phyloP scores from a whole-genome alignment of 768 basidiomycete genomes.

The Kwoniella heveanensis region DNA sequence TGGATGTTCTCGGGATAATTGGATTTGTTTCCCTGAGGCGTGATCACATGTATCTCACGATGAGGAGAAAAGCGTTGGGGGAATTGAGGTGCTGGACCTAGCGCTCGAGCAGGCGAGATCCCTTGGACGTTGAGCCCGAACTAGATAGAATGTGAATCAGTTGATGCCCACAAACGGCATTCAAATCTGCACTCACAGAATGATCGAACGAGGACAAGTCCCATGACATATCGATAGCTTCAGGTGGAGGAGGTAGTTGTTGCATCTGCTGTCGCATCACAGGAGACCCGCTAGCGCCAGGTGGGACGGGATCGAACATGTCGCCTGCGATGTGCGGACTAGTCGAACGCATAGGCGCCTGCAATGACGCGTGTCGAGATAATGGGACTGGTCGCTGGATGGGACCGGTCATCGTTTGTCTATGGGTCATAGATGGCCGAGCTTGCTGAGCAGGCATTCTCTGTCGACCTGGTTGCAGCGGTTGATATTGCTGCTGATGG shows the following conservation, averaged over 20 bases:
- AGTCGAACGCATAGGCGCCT: slow-evolving; percentile 25
- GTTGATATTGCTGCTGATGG: slow-evolving; percentile 20
- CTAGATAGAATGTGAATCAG: slow-evolving; percentile 1
- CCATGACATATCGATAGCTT: slow-evolving; percentile 26
- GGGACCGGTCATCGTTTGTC: slow-evolving; percentile 29
- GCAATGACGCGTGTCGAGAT: slow-evolving; percentile 29
- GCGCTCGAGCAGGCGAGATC: slow-evolving; percentile 46
- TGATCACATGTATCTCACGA: slow-evolving; percentile 29
- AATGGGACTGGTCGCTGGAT: slow-evolving; percentile 22
- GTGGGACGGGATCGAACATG: slow-evolving; percentile 35
- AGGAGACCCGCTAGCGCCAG: slow-evolving; percentile 22
- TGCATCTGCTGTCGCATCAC: slow-evolving; percentile 24
- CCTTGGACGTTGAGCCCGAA: slow-evolving; percentile 32
- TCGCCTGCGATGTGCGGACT: slow-evolving; percentile 41
- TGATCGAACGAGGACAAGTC: slow-evolving; percentile 11
- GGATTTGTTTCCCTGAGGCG: slow-evolving; percentile 34
- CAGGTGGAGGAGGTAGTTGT: slow-evolving; percentile 8
- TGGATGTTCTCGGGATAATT: slow-evolving; percentile 25
- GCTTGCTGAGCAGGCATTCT: slow-evolving; percentile 8
- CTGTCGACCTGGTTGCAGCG: slow-evolving; percentile 9
- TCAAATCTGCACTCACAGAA: slow-evolving; percentile 1
- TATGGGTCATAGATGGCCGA: slow-evolving; percentile 26
- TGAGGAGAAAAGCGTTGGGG: slow-evolving; percentile 31
- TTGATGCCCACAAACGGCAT: not conserved
- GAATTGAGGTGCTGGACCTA: slow-evolving; percentile 42